Evolutionary conservation across 495 filamentous ascomycete species (phyloP).

Genomic region (Xylaria grammica): DNA sequence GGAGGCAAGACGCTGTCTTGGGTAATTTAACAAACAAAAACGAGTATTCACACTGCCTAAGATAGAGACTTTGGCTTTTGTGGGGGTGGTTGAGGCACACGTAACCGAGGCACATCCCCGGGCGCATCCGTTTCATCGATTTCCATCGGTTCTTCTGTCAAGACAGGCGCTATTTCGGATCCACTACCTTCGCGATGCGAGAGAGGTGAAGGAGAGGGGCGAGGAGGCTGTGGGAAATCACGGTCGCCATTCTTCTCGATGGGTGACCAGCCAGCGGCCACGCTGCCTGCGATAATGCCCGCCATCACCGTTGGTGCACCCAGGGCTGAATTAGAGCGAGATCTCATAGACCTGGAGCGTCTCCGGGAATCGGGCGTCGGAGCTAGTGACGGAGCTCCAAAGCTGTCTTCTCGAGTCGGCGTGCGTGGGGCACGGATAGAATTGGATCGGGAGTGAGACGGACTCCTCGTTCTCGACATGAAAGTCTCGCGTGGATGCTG

Average conservation of each 20-base stretch:
- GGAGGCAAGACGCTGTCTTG: not conserved
- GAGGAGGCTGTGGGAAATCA: conserved; percentile 33
- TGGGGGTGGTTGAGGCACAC: conserved; percentile 46
- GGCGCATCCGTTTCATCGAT: conserved; percentile 33
- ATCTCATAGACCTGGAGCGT: conserved; percentile 70
- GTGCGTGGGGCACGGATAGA: conserved; percentile 67
- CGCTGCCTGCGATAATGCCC: conserved; percentile 84
- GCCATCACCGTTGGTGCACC: conserved; percentile 86
- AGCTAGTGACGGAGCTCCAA: conserved; percentile 56
- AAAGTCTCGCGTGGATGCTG: conserved; percentile 78
- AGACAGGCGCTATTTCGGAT: conserved; percentile 27
- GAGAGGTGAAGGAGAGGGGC: conserved; percentile 35
- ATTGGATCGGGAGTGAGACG: conserved; percentile 73
- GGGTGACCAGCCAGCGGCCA: conserved; percentile 85
- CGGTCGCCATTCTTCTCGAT: conserved; percentile 60
- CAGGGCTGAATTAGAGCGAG: conserved; percentile 84
- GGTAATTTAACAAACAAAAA: conserved; percentile 27
- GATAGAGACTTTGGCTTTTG: conserved; percentile 43
- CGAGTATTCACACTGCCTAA: conserved; percentile 36
- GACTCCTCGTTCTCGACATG: conserved; percentile 72
- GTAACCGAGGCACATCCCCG: conserved; percentile 45
- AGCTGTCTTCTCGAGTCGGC: conserved; percentile 62
- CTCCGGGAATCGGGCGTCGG: conserved; percentile 76
- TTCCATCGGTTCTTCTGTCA: conserved; percentile 48
- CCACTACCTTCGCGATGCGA: conserved; percentile 31